Evolutionary conservation across 2,329 filamentous ascomycete genomes (phyloP).

Genomic region (Sporothrix brasiliensis): DNA sequence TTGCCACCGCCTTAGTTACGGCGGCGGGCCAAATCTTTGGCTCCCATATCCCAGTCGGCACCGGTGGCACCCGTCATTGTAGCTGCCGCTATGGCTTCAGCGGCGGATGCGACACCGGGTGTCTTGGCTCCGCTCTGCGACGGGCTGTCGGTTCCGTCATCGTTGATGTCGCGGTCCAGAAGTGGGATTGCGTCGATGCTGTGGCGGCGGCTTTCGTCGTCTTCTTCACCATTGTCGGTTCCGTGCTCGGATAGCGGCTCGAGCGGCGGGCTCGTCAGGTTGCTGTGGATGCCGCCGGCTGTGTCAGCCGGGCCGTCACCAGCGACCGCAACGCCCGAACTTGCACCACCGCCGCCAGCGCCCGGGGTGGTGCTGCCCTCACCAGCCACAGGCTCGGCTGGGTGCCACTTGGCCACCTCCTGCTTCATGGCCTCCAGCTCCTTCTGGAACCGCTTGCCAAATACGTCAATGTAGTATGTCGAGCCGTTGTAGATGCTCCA

Average conservation of each 20-base stretch:
- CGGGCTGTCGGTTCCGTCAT: not conserved
- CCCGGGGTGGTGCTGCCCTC: slow-evolving; percentile 29
- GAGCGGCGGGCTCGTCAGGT: slow-evolving; percentile 33
- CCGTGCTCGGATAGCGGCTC: slow-evolving; percentile 25
- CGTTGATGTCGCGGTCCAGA: slow-evolving; percentile 52
- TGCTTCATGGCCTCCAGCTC: slow-evolving; percentile 86
- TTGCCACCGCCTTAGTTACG: slow-evolving; percentile 37
- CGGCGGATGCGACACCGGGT: slow-evolving; percentile 27
- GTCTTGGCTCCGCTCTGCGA: slow-evolving; percentile 26
- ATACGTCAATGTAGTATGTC: slow-evolving; percentile 97
- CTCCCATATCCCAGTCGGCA: slow-evolving; percentile 44
- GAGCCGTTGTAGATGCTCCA: slow-evolving; percentile 98
- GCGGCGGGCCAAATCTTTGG: slow-evolving; percentile 53
- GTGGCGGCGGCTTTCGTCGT: slow-evolving; percentile 35
- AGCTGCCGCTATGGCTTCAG: slow-evolving; percentile 32
- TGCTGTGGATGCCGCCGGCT: slow-evolving; percentile 24
- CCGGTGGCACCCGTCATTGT: slow-evolving; percentile 35
- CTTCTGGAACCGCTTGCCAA: slow-evolving; percentile 94
- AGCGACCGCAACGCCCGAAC: not conserved
- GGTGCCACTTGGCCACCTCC: slow-evolving; percentile 87
- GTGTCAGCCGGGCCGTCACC: not conserved
- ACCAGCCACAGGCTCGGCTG: slow-evolving; percentile 48
- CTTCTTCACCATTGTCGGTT: slow-evolving; percentile 33
- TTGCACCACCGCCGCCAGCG: not conserved
- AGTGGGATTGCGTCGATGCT: slow-evolving; percentile 61